Evolutionary conservation across 2,329 filamentous ascomycete genomes (phyloP), one percentile per base, ranked within the genome.

Genomic region (Talaromyces albobiverticillius): DNA sequence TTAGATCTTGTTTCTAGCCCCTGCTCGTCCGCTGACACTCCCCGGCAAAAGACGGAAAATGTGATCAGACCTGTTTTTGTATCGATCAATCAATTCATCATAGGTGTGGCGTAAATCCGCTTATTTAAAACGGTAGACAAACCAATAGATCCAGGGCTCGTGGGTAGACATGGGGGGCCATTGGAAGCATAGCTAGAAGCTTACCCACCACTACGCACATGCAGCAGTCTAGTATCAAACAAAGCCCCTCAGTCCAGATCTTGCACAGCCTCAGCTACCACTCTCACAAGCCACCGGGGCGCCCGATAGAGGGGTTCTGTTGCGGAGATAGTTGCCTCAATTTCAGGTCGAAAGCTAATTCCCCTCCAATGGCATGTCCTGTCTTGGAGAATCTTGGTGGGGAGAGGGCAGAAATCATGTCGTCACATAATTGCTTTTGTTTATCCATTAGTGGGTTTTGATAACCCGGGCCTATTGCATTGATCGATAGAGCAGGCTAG

Each of bases 261-360:
- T n/a, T 29, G 8, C 48, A 51, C 48, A 51, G 48, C 48, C 48
- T 34, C 48, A 51, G 23, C 13, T 29, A n/a, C 14, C 32, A 48
- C 18, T 22, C 36, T 51, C 38, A 51, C 38, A 51, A 50, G 38
- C 48, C 48, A 32, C 26, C 48, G 48, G 38, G 26, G 48, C 25
- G 2, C 3, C 48, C 38, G 48, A 43, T 43, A 38, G 38, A 51
- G 38, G 48, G 48, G 48, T 26, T 42, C 16, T 16, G 18, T 10
- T 29, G 48, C 38, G 48, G 48, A 43, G 26, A 51, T 50, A 51
- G 45, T 51, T 51, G 29, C 26, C 49, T 51, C 29, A 51, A 51
- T 32, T 22, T 20, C 10, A 41, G 29, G 36, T 22, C 25, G 3
- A 40, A 16, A 11, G 13, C 4, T 16, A 31, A 13, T 29, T 4